Evolutionary conservation across 2,329 filamentous ascomycete species (phyloP).

Genomic region (Fusarium setosum): DNA sequence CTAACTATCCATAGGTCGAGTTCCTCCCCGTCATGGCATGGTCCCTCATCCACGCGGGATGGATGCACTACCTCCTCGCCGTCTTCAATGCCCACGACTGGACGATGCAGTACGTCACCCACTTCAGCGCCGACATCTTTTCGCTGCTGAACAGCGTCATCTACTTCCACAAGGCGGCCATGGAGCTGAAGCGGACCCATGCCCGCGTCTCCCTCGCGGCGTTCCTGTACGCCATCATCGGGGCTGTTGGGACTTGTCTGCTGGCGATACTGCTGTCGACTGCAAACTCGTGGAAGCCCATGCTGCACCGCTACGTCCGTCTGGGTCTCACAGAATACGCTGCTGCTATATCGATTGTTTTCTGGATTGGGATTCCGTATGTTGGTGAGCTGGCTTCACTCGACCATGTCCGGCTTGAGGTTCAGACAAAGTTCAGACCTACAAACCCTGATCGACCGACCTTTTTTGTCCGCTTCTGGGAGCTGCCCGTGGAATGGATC

Average conservation of each 20-base stretch:
- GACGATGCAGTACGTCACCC: conserved; percentile 78
- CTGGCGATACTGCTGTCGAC: conserved; percentile 71
- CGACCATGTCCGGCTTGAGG: conserved; percentile 68
- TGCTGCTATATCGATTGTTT: conserved; percentile 73
- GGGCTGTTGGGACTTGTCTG: conserved; percentile 71
- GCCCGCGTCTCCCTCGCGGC: conserved; percentile 67
- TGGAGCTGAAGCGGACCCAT: conserved; percentile 71
- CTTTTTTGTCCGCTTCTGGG: conserved; percentile 74
- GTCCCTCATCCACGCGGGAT: conserved; percentile 72
- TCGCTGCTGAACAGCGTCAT: conserved; percentile 75
- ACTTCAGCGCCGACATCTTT: conserved; percentile 75
- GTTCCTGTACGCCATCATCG: conserved; percentile 74
- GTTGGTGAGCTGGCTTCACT: conserved; percentile 68
- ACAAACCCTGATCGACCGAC: conserved; percentile 63
- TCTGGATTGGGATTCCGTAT: conserved; percentile 73
- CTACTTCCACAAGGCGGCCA: conserved; percentile 75
- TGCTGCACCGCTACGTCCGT: conserved; percentile 71
- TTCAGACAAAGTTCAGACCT: conserved; percentile 67
- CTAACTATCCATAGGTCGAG: conserved; percentile 54
- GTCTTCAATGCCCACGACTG: conserved; percentile 76
- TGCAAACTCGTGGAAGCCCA: conserved; percentile 69
- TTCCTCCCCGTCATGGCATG: conserved; percentile 77
- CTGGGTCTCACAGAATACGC: conserved; percentile 73
- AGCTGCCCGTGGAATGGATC: conserved; percentile 67
- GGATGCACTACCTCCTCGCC: conserved; percentile 73